phyloP scores from a whole-genome alignment of 2,329 filamentous ascomycete genomes.

The Epichloe sibirici region DNA sequence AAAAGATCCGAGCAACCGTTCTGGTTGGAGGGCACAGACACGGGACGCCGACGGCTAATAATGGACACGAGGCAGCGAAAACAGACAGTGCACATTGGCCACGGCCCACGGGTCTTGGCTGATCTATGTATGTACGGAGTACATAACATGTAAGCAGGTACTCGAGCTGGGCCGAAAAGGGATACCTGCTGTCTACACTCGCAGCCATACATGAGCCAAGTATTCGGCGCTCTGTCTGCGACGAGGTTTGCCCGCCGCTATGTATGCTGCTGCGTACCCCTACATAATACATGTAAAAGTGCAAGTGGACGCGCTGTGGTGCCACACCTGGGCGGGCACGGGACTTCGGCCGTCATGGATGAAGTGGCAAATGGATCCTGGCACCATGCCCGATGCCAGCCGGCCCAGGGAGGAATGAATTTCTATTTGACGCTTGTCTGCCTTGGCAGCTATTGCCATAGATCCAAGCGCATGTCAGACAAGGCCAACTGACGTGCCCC shows the following conservation, averaged over 20 bases:
- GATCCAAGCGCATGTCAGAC: too few species aligned
- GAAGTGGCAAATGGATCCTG: too few species aligned
- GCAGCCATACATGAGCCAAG: not conserved
- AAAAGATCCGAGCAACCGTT: not conserved
- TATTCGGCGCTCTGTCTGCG: not conserved
- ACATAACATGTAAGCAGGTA: too few species aligned
- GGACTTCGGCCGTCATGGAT: not conserved
- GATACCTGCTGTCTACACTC: not conserved
- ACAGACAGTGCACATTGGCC: too few species aligned
- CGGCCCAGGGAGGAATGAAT: too few species aligned
- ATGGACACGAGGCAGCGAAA: too few species aligned
- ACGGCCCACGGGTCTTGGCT: not conserved
- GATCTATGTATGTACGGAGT: not conserved
- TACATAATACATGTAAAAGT: slow-evolving; percentile 25
- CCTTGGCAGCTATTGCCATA: too few species aligned
- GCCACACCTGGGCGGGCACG: slow-evolving; percentile 7
- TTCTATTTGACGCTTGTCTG: too few species aligned
- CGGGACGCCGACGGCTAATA: too few species aligned
- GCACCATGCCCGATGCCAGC: too few species aligned
- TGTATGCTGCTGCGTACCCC: slow-evolving; percentile 24
- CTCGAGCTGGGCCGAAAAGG: not conserved
- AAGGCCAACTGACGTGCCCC: not conserved
- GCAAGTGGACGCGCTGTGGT: slow-evolving; percentile 34
- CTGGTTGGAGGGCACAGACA: too few species aligned
- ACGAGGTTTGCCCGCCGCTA: slow-evolving; percentile 23